phyloP scores from a whole-genome alignment of 164 flowering plant genomes.

The Aristolochia fimbriata region DNA sequence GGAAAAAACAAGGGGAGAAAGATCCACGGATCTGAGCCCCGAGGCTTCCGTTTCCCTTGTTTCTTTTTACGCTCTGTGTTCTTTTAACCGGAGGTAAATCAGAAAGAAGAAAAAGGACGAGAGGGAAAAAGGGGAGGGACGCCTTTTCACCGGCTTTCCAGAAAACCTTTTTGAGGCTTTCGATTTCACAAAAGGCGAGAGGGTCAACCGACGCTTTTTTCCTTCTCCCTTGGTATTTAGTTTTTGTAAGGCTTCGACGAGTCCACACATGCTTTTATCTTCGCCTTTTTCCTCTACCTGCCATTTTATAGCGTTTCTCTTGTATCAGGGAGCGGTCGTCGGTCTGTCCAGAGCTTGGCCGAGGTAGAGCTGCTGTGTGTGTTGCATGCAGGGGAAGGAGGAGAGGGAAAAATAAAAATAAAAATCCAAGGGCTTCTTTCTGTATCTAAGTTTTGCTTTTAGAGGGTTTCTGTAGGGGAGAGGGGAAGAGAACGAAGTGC shows the following conservation, averaged over 20 bases:
- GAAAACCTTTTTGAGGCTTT: not conserved
- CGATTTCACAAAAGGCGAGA: conserved; percentile 11
- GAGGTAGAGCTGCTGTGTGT: not conserved
- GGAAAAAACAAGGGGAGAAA: not conserved
- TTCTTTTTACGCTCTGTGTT: not conserved
- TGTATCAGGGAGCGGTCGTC: not conserved
- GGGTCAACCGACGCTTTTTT: conserved; percentile 52
- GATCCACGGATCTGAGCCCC: conserved; percentile 5
- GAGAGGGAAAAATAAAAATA: conserved; percentile 5
- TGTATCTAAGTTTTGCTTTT: conserved; percentile 1
- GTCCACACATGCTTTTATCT: conserved; percentile 56
- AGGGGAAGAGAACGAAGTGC: conserved; percentile 54
- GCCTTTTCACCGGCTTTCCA: not conserved
- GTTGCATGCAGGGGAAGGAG: conserved; percentile 37
- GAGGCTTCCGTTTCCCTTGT: not conserved
- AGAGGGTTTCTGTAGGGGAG: conserved; percentile 20
- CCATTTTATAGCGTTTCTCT: conserved; percentile 11
- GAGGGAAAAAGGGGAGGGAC: not conserved
- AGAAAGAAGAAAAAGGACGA: not conserved
- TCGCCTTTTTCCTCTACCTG: conserved; percentile 17
- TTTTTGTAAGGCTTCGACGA: conserved; percentile 68
- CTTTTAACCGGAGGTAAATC: too few species aligned
- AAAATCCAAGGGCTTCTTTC: not conserved
- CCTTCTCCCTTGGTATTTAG: conserved; percentile 18
- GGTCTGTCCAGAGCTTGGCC: not conserved